A percentile compares a stretch with the other conserved stretches of the same genome.
Conservation (phyloP, 257 asterid genomes). For the Petunia secreta region DNA sequence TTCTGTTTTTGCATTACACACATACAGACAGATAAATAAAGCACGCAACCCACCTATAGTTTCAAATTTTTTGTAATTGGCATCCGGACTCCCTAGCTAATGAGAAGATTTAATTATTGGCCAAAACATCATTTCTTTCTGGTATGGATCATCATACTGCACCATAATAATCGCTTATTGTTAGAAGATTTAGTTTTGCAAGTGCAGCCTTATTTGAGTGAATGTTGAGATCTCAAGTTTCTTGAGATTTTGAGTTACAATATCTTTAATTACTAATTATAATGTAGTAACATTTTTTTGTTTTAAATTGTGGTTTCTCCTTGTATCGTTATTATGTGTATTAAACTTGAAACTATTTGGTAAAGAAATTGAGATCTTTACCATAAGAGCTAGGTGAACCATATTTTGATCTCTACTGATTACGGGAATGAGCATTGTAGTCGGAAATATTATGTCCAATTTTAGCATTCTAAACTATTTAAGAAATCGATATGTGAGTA, state of each 20-base stretch:
- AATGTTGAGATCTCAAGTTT: not conserved
- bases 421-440: not conserved
- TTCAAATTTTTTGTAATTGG: not conserved
- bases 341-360: not conserved
- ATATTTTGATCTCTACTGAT: not conserved
- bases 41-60: not conserved
- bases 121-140: not conserved
- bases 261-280: not conserved
- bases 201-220: not conserved
- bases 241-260: not conserved
- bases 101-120: not conserved
- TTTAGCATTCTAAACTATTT: not conserved
- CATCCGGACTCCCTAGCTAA: not conserved
- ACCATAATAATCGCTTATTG: not conserved
- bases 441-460: not conserved
- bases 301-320: not conserved
- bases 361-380: not conserved
- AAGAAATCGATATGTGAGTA: not conserved
- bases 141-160: too few species aligned
- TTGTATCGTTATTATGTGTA: not conserved
- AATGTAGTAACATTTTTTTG: not conserved
- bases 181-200: not conserved
- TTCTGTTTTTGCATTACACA: not conserved
- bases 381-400: not conserved
- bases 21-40: not conserved